A percentile compares a stretch with the other conserved stretches of the same genome.
Conservation (phyloP, 768 basidiomycete species). For the Collybia sordida region DNA sequence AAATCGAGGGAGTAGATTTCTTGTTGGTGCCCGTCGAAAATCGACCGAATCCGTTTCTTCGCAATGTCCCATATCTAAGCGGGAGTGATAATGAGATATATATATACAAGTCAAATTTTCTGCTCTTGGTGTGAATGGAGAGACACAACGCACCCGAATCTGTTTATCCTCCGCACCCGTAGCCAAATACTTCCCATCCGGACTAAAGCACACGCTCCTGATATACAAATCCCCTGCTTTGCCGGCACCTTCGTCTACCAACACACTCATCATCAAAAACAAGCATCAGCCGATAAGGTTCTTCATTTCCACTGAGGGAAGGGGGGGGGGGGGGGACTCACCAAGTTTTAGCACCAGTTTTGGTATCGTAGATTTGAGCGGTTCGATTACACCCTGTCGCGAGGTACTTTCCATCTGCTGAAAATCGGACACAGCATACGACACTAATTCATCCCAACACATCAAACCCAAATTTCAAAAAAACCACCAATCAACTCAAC, state of each 20-base stretch:
- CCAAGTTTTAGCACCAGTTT: constrained; percentile 86
- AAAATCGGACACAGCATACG: constrained; percentile 91
- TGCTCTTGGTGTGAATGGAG: constrained; percentile 1
- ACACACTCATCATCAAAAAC: constrained; percentile 45
- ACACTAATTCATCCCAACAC: constrained; percentile 31
- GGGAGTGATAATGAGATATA: constrained; percentile 15
- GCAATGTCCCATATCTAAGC: constrained; percentile 88
- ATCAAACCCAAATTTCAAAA: constrained; percentile 1
- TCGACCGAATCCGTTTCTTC: constrained; percentile 71
- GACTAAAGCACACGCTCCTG: constrained; percentile 89
- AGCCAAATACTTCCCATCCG: constrained; percentile 86
- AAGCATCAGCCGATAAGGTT: not conserved
- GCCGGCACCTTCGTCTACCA: constrained; percentile 73
- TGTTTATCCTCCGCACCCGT: constrained; percentile 91
- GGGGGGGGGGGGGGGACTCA: no score
- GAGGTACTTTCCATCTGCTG: constrained; percentile 87
- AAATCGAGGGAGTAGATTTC: constrained; percentile 96
- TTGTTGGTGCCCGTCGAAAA: constrained; percentile 88
- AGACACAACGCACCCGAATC: constrained; percentile 63
- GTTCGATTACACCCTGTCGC: constrained; percentile 96
- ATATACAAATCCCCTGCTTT: constrained; percentile 85
- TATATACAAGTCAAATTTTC: no score
- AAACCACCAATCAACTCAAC: not conserved
- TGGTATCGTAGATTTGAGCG: constrained; percentile 93
- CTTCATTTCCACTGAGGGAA: no score